Conservation (phyloP, 345 rosid species). For the Hibiscus mutabilis region DNA sequence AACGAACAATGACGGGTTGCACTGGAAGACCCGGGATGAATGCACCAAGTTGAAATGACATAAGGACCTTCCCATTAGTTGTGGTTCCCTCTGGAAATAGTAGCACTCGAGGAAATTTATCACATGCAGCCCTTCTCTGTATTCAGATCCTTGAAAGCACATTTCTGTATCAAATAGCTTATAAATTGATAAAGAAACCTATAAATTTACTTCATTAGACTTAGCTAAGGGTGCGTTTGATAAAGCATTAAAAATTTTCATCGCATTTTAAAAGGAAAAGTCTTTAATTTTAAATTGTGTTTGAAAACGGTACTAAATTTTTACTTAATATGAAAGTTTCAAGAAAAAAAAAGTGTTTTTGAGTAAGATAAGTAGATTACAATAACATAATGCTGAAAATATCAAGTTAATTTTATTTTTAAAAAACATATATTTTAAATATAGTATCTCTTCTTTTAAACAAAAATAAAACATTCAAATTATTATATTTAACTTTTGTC, state of each 20-base stretch:
- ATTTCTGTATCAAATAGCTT: slow-evolving; percentile 93
- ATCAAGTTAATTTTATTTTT: no score
- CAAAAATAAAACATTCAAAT: no score
- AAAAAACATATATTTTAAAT: no score
- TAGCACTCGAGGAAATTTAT: slow-evolving; percentile 74
- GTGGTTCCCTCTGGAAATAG: slow-evolving; percentile 99
- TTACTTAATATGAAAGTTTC: no score
- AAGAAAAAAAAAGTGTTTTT: no score
- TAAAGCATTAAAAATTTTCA: not conserved
- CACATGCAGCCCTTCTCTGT: slow-evolving; percentile 94
- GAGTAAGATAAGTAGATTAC: no score
- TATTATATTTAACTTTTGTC: no score
- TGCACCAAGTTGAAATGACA: slow-evolving; percentile 96
- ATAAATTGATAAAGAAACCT: slow-evolving; percentile 44
- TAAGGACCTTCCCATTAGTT: slow-evolving; percentile 72
- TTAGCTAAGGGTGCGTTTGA: not conserved
- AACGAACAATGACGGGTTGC: slow-evolving; percentile 85
- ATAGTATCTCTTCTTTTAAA: no score
- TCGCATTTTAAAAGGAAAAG: no score
- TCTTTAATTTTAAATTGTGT: no score
- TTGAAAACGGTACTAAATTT: no score
- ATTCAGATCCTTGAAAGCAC: slow-evolving; percentile 89
- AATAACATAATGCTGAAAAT: slow-evolving; percentile 13
- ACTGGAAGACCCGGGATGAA: slow-evolving; percentile 78
- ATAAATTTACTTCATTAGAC: slow-evolving; percentile 22